A percentile compares a stretch with the other conserved stretches of the same genome.
Evolutionary conservation across 257 asterid species (phyloP).

Genomic region (Apocynum venetum): DNA sequence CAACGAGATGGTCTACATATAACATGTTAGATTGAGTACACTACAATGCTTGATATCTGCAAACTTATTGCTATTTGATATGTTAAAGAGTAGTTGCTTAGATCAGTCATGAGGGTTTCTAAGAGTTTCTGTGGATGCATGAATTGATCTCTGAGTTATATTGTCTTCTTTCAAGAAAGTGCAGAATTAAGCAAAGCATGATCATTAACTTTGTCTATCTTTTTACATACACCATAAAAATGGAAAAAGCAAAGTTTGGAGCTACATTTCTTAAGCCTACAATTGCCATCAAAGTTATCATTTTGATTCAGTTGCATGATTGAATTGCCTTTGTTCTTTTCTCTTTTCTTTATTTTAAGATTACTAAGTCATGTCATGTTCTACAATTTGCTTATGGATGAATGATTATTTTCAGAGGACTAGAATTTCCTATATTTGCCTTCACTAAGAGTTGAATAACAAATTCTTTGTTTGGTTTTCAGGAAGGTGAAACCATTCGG

Average conservation of each 20-base stretch:
- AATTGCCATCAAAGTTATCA: not conserved
- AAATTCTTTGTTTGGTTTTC: conserved; percentile 21
- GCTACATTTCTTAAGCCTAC: not conserved
- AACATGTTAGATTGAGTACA: not conserved
- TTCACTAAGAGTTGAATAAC: not conserved
- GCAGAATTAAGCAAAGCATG: not conserved
- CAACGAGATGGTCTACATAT: not conserved
- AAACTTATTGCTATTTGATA: not conserved
- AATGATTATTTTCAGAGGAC: not conserved
- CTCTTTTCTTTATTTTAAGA: not conserved
- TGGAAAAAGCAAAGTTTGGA: not conserved
- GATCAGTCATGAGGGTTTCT: not conserved
- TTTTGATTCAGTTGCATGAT: too few species aligned
- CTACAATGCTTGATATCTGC: not conserved
- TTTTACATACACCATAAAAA: not conserved
- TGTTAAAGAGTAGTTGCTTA: not conserved
- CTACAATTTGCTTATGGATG: not conserved
- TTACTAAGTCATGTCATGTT: not conserved
- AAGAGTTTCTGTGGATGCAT: not conserved
- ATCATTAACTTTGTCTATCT: too few species aligned
- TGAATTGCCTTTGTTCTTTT: not conserved
- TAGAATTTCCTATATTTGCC: not conserved
- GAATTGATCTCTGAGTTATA: not conserved
- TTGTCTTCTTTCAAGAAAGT: not conserved
- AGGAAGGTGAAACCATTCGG: conserved; percentile 98